Base-by-base conservation (phyloP, 148 eudicot genomes). In the Rhododendron simsii region DNA sequence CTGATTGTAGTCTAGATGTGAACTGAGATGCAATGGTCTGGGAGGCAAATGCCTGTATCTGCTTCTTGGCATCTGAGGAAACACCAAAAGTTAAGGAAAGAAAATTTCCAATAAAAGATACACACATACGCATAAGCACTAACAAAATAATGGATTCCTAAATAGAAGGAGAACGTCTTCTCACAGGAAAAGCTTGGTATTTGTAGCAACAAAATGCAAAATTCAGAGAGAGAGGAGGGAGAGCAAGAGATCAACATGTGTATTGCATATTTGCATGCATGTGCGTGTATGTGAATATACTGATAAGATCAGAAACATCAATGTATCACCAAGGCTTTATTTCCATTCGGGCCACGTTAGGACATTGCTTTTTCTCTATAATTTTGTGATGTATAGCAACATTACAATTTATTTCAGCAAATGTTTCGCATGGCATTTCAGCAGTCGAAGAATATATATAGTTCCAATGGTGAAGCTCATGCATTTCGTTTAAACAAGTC, bases 31-130 rank as follows among this genome's bases (percentile, higher is more conserved):
- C 94, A 83, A 96, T 85, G 84, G 98, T 95, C 92, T 95, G 98
- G 35, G 98, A 88, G 84, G 99, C 99, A 89, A 95, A 96, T 86
- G 93, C 94, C 85, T 96, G 99, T 83, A 96, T 86, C 92, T 96
- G 99, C 92, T 96, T 96, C 93, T 95, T 96, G 57, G 99, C 99
- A 95, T 97, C 99, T 97, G 96, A 44, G 75, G 84, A 89, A 84
- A 13, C 78, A 69, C 13, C 83, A 51, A 28, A 28, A 81, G 4
- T 7, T 86, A 65, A 47, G 37, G 50, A 47, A 37, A 78, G 37
- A 65, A 50, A 78, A 80, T 55, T 10, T 45, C 76, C 14, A 81
- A 45, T 28, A 1, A 13, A 69, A 13, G 37, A 69, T 12, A n/a
- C 35, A 74, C 9, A 41, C 0, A 23, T 83, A 35, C 41, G 44